Conservation (phyloP, 2,329 filamentous ascomycete species). For the Endothia cerciana region DNA sequence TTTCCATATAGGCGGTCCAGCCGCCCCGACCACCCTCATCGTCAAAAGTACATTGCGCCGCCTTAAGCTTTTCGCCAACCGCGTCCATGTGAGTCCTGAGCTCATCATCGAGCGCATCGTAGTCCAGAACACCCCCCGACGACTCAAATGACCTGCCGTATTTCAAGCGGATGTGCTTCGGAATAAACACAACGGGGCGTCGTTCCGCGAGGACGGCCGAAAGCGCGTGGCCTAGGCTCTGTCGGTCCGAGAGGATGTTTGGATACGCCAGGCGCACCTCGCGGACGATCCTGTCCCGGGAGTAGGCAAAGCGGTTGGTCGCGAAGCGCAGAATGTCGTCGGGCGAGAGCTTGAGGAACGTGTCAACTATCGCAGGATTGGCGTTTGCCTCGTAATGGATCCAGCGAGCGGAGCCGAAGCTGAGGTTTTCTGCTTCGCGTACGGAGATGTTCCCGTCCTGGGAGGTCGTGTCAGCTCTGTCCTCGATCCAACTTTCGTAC, state of each 20-base stretch:
- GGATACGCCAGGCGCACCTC: conserved; percentile 46
- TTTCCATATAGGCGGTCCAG: conserved; percentile 7
- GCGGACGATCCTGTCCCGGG: conserved; percentile 48
- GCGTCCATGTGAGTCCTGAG: not conserved
- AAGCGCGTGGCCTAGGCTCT: conserved; percentile 23
- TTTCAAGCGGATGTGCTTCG: too few relatives aligned
- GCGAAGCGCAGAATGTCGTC: conserved; percentile 54
- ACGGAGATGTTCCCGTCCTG: conserved; percentile 11
- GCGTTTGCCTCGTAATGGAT: conserved; percentile 32
- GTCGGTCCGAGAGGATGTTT: conserved; percentile 17
- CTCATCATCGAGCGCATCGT: conserved; percentile 3
- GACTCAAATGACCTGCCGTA: not conserved
- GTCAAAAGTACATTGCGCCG: conserved; percentile 10
- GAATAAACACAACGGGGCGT: not conserved
- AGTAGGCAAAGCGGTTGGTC: conserved; percentile 50
- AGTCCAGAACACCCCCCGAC: conserved; percentile 24
- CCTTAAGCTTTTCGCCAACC: not conserved
- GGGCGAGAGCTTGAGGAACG: conserved; percentile 55
- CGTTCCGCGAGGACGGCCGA: conserved; percentile 21
- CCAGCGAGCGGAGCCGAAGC: conserved; percentile 25
- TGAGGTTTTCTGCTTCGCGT: conserved; percentile 22
- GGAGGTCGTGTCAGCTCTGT: not conserved
- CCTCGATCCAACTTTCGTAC: too few relatives aligned
- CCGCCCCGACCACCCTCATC: conserved; percentile 3
- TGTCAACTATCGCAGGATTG: conserved; percentile 45